Evolutionary conservation across 768 basidiomycete species (phyloP).

Genomic region (Suillus luteus): DNA sequence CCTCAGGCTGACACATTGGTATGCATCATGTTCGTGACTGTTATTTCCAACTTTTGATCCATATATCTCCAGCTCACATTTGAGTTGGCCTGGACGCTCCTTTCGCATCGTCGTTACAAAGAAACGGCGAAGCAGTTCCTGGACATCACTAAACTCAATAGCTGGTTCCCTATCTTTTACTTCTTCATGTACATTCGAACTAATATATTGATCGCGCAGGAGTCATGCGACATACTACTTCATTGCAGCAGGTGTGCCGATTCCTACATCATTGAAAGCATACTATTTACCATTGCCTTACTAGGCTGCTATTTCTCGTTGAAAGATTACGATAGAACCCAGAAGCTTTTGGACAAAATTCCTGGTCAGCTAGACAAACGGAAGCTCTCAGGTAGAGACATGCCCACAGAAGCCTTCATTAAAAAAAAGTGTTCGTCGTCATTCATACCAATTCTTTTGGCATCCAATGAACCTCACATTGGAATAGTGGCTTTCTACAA

Average conservation of each 20-base stretch:
- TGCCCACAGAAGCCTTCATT: conserved; percentile 78
- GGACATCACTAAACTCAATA: conserved; percentile 64
- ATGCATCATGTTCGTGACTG: conserved; percentile 20
- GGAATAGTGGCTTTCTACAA: conserved; percentile 70
- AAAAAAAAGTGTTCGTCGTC: conserved; percentile 66
- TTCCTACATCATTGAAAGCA: conserved; percentile 4
- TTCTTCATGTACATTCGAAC: neutral
- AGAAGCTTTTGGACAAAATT: conserved; percentile 61
- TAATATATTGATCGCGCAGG: conserved; percentile 39
- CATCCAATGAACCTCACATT: conserved; percentile 4
- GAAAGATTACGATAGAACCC: conserved; percentile 57
- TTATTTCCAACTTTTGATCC: neutral
- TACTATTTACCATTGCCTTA: neutral
- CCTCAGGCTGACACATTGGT: conserved; percentile 75
- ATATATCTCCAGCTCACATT: conserved; percentile 56
- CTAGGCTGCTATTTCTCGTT: conserved; percentile 64
- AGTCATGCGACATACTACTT: conserved; percentile 80
- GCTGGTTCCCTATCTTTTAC: conserved; percentile 46
- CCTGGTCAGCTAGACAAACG: conserved; percentile 58
- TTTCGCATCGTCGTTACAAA: conserved; percentile 62
- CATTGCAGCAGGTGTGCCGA: conserved; percentile 59
- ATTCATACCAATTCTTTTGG: conserved; percentile 1
- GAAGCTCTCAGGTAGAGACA: conserved; percentile 64
- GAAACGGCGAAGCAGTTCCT: conserved; percentile 72
- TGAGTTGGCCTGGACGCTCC: conserved; percentile 77